Percentiles rank a stretch among this genome's conserved stretches.
These are phyloP conservation scores for Cubamyces lactineus DNA, from an alignment of 768 basidiomycete genomes.

Conservation along the genomic window DNA sequence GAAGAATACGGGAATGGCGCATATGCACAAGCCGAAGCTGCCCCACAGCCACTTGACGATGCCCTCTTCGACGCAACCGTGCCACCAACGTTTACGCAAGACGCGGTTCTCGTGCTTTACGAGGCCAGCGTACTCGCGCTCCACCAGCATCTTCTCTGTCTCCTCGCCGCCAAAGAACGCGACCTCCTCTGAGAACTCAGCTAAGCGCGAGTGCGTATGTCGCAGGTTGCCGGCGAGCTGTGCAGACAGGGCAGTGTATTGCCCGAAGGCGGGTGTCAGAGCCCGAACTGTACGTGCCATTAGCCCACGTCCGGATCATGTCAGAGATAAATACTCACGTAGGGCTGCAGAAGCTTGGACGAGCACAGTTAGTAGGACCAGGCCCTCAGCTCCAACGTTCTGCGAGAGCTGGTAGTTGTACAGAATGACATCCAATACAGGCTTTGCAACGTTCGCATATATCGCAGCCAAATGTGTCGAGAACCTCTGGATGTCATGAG, in stretches of 20 bases:
- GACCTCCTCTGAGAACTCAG: constrained; percentile 87
- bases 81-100: constrained; percentile 82
- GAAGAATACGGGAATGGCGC: constrained; percentile 94
- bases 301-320: background rate
- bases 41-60: constrained; percentile 98
- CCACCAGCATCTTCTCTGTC: constrained; percentile 89
- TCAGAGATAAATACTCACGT: constrained; percentile 49
- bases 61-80: constrained; percentile 91
- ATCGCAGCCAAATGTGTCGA: constrained; percentile 90
- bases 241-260: constrained; percentile 86
- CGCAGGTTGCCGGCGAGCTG: constrained; percentile 87
- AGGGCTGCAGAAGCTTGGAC: constrained; percentile 85
- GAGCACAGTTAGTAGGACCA: constrained; percentile 78
- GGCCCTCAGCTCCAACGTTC: constrained; percentile 93
- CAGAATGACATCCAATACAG: constrained; percentile 86
- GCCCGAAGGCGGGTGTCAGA: constrained; percentile 90
- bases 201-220: constrained; percentile 88
- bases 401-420: constrained; percentile 95
- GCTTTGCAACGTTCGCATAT: constrained; percentile 93
- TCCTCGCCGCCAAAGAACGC: constrained; percentile 89
- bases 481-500: constrained; percentile 94
- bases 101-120: constrained; percentile 86
- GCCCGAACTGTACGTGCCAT: constrained; percentile 62
- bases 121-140: constrained; percentile 83
- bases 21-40: constrained; percentile 86